Evolutionary conservation across 2,329 filamentous ascomycete genomes (phyloP).

Genomic region (Massarina eburnea): DNA sequence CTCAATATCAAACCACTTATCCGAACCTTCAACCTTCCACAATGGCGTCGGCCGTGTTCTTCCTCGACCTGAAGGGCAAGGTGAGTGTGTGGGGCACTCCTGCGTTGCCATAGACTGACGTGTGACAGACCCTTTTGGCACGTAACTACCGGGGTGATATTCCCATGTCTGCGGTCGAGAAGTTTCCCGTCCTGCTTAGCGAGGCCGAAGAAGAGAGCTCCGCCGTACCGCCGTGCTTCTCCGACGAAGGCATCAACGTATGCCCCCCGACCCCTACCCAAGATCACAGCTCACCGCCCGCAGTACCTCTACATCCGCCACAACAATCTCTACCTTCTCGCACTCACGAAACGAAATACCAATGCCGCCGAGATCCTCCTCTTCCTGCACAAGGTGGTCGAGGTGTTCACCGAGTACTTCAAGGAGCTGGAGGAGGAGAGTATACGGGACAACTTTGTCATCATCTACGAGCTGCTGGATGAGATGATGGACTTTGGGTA

Average conservation of each 20-base stretch:
- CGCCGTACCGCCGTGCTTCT: constrained; percentile 96
- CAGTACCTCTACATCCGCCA: constrained; percentile 99
- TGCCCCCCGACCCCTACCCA: constrained; percentile 58
- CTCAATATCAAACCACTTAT: constrained; percentile 4
- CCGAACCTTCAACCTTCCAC: constrained; percentile 23
- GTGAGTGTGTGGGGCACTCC: constrained; percentile 52
- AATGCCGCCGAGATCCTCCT: constrained; percentile 98
- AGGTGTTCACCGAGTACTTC: constrained; percentile 99
- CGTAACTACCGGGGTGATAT: constrained; percentile 98
- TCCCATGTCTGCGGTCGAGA: constrained; percentile 98
- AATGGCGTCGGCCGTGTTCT: constrained; percentile 98
- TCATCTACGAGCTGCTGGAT: constrained; percentile 97
- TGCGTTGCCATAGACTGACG: constrained; percentile 29
- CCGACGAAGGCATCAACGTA: constrained; percentile 97
- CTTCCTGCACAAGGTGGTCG: constrained; percentile 96
- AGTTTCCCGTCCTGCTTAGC: constrained; percentile 92
- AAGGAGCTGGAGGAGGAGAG: constrained; percentile 98
- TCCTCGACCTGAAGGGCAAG: constrained; percentile 99
- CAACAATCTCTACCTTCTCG: constrained; percentile 98
- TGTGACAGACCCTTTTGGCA: constrained; percentile 82
- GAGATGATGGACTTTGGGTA: constrained; percentile 99
- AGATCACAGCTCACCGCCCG: background rate
- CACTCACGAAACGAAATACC: constrained; percentile 96
- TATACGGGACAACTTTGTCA: constrained; percentile 98
- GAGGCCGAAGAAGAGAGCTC: constrained; percentile 99